These are phyloP conservation scores for Achaetomium macrosporum DNA, from an alignment of 2,329 filamentous ascomycete species.

Conservation along the genomic window DNA sequence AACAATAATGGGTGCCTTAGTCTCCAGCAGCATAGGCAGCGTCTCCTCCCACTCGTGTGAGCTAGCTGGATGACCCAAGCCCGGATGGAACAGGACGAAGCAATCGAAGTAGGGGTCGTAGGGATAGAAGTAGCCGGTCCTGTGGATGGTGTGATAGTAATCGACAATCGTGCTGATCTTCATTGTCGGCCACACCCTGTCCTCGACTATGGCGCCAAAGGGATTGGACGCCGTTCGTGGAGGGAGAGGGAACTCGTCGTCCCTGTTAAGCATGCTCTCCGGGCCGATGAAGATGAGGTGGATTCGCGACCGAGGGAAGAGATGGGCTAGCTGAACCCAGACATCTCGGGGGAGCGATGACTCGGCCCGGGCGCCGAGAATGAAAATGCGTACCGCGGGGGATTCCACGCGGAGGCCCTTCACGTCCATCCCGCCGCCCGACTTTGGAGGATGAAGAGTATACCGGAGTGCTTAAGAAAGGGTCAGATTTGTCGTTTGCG, in stretches of 20 bases:
- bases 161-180: slow-evolving; percentile 98
- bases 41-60: slow-evolving; percentile 93
- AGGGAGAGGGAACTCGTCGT: slow-evolving; percentile 86
- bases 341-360: slow-evolving; percentile 90
- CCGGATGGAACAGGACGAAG: slow-evolving; percentile 95
- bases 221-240: slow-evolving; percentile 79
- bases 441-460: slow-evolving; percentile 79
- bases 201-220: slow-evolving; percentile 90
- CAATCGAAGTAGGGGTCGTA: slow-evolving; percentile 99
- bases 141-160: slow-evolving; percentile 95
- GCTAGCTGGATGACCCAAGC: slow-evolving; percentile 87
- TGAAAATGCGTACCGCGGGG: slow-evolving; percentile 85
- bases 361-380: slow-evolving; percentile 92
- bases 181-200: slow-evolving; percentile 78
- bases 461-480: slow-evolving; percentile 72
- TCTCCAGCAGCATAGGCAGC: slow-evolving; percentile 82
- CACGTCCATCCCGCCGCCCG: slow-evolving; percentile 67
- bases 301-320: slow-evolving; percentile 88
- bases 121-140: slow-evolving; percentile 82
- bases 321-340: slow-evolving; percentile 88
- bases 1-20: slow-evolving; percentile 88
- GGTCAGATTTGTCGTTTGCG: neutral
- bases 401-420: slow-evolving; percentile 77
- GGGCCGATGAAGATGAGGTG: slow-evolving; percentile 94
- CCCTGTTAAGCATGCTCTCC: slow-evolving; percentile 90